These are phyloP conservation scores for Ceratocystis cubensis DNA, from an alignment of 2,329 filamentous ascomycete species.

Conservation along the genomic window DNA sequence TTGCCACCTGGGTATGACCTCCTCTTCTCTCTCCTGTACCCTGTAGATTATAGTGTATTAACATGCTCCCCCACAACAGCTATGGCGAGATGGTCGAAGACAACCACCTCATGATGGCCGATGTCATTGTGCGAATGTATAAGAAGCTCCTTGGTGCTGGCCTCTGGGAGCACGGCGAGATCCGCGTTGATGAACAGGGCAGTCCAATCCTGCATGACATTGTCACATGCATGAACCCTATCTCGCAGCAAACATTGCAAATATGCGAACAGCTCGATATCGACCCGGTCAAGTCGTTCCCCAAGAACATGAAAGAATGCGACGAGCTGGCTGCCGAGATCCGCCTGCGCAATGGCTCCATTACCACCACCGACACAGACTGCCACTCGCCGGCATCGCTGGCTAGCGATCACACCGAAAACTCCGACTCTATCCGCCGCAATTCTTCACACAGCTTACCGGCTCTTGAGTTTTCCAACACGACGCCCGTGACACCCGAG, in stretches of 20 bases:
- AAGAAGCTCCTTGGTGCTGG: conserved; percentile 48
- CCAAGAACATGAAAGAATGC: conserved; percentile 13
- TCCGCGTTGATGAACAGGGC: conserved; percentile 49
- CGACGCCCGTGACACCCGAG: conserved; percentile 1
- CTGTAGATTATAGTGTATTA: neutral
- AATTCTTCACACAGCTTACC: neutral
- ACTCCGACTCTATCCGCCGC: neutral
- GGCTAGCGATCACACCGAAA: conserved; percentile 14
- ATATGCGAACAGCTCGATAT: conserved; percentile 17
- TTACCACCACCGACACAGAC: neutral
- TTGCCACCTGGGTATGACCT: conserved; percentile 44
- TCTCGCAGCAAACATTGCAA: conserved; percentile 17
- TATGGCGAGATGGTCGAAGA: conserved; percentile 55
- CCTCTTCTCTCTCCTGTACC: neutral
- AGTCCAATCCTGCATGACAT: conserved; percentile 55
- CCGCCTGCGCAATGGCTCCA: conserved; percentile 3
- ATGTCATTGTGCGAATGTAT: conserved; percentile 54
- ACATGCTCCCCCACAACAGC: conserved; percentile 27
- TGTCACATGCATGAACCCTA: conserved; percentile 27
- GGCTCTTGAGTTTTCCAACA: neutral
- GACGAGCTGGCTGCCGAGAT: conserved; percentile 13
- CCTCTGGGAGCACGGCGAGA: conserved; percentile 49
- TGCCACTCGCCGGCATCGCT: conserved; percentile 10
- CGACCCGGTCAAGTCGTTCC: conserved; percentile 14
- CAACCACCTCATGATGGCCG: conserved; percentile 51